Evolutionary conservation across 2,329 filamentous ascomycete genomes (phyloP), one percentile per base, ranked within the genome.

Genomic region (Penicillium sp.): DNA sequence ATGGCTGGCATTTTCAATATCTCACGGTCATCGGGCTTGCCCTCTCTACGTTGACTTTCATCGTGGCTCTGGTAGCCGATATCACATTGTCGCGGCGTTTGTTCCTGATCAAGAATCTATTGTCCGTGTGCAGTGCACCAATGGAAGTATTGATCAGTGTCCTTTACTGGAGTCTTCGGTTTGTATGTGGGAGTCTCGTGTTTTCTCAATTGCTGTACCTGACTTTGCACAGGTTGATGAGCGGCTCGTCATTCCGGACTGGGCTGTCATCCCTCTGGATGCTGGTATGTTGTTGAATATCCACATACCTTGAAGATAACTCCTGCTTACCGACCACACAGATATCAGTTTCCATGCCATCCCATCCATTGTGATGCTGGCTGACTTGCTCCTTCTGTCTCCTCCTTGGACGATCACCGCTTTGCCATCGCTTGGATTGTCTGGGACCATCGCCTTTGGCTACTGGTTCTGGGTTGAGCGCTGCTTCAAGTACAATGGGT

Each of bases 401-500:
- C 78, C 78, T 1, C 78, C 78, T 0, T 81, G 76, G 72, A 74
- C 74, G 1, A 73, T 79, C 42, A 69, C 70, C 2, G 66, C 68
- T 8, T 32, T 74, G 0, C 71, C 75, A 0, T 71, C 74, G 0
- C 57, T 80, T 2, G 66, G 59, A 0, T 44, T 77, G 5, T 74
- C 71, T 10, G 64, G 61, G 5, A 48, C 54, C 8, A 69, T 80
- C 34, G 77, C 77, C 1, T 71, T 79, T 42, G 62, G 64, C 5
- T 82, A 82, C 53, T 82, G 77, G 77, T 70, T 74, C 47, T 81
- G 78, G 78, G 72, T 81, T 37, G 78, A 82, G 59, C 60, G 65
- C 27, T 81, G 77, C 58, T 80, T 73, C 47, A 52, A 60, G 8
- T 63, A 71, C 38, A 82, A 82, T 50, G 74, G 76, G 37, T 80